Percentiles rank a stretch among this genome's conserved stretches.
These are phyloP conservation scores for Coprinopsis marcescibilis DNA, from an alignment of 768 basidiomycete genomes.

Conservation along the genomic window DNA sequence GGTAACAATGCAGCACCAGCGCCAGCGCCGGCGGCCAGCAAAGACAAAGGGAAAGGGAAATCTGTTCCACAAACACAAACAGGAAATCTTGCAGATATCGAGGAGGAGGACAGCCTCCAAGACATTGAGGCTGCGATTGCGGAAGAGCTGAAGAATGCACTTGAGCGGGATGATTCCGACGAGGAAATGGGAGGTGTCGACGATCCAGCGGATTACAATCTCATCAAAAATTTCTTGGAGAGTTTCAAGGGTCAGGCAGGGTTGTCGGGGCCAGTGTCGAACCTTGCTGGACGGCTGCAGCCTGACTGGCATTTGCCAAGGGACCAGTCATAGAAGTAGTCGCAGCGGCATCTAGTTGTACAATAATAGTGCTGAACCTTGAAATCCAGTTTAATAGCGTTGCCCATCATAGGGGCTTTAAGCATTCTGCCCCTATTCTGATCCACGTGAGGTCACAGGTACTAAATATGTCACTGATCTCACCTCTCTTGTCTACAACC, in stretches of 20 bases:
- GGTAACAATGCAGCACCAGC: not conserved
- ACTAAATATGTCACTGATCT: too few species aligned
- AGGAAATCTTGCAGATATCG: slow-evolving; percentile 34
- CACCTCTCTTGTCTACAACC: too few species aligned
- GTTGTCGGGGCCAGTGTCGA: slow-evolving; percentile 86
- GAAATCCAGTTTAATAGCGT: too few species aligned
- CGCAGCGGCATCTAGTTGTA: too few species aligned
- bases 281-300: slow-evolving; percentile 78
- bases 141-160: slow-evolving; percentile 64
- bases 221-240: slow-evolving; percentile 96
- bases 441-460: too few species aligned
- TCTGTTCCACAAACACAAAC: slow-evolving; percentile 21
- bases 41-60: slow-evolving; percentile 35
- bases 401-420: too few species aligned
- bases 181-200: slow-evolving; percentile 52
- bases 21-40: slow-evolving; percentile 4
- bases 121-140: slow-evolving; percentile 89
- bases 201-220: slow-evolving; percentile 68
- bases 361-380: too few species aligned
- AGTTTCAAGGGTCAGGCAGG: slow-evolving; percentile 93
- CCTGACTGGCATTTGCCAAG: slow-evolving; percentile 70
- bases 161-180: slow-evolving; percentile 45
- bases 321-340: slow-evolving; percentile 42
- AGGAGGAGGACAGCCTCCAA: slow-evolving; percentile 37
- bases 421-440: too few species aligned